Evolutionary conservation across 192 early-diverging fungal genomes (phyloP), one percentile per base, ranked within the genome.

Genomic region (Chytriomyces sp.): DNA sequence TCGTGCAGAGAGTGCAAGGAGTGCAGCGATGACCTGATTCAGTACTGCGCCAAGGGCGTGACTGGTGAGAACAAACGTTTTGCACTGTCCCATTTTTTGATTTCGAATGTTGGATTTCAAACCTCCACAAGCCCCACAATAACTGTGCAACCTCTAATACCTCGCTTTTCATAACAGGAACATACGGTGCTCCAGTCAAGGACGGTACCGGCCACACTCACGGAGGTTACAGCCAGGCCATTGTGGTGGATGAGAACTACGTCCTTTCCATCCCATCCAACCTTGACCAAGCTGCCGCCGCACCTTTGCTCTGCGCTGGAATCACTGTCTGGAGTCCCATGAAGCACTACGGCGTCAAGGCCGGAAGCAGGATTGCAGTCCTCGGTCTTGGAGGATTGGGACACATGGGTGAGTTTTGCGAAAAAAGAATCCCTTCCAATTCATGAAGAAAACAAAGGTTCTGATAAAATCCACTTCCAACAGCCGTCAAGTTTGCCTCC

Each of bases 361-460:
- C 90, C 26, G 92, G 92, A 16, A 84, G 84, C 20, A 80, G 85
- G 1, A 89, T 94, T 18, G 93, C 89, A 9, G 81, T 96, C 6
- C 85, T 94, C 49, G 94, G 94, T 23, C 84, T 96, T 28, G 94
- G 94, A 18, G 93, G 93, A 28, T 82, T 95, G 7, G 91, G 92
- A 4, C 92, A 92, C 72, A 86, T 93, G 62, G 91, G 69, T 72
- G 45, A 60, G 69, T 44, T 28, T 72, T 11, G 6, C 6, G 49
- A 8, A 3, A 23, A 44, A 2, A 13, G 7, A 44, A 69, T 4
- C 2, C 43, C 26, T 88, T 65, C 3, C n/a, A 3, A 59, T 28
- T 11, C 35, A 63, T 63, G 16, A 20, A 11, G 23, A 11, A 4
- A 59, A 18, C 0, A 18, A 18, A 0, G 16, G 13, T 59, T 18